phyloP scores from a whole-genome alignment of 148 eudicot species.

The Vaccinium corymbosum region DNA sequence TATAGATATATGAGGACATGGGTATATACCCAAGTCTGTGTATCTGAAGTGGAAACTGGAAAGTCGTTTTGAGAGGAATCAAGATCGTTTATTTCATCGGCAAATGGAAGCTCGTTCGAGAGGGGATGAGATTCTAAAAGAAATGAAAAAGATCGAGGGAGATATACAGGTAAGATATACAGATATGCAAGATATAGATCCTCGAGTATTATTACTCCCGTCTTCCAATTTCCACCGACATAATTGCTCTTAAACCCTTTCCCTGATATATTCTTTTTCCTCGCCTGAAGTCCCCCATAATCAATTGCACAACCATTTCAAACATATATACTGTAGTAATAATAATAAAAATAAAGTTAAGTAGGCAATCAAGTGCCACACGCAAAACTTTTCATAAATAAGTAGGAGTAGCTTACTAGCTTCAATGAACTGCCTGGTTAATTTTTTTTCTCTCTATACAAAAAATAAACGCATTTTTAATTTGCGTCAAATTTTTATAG shows the following conservation, averaged over 20 bases:
- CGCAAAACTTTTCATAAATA: too few species aligned
- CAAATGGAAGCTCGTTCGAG: not conserved
- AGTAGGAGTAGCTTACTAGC: too few species aligned
- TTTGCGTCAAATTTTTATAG: too few species aligned
- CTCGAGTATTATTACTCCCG: not conserved
- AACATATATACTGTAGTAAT: not conserved
- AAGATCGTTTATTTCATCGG: conserved; percentile 13
- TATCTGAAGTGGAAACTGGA: not conserved
- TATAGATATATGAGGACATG: not conserved
- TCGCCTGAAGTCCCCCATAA: not conserved
- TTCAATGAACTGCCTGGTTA: too few species aligned
- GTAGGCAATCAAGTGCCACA: too few species aligned
- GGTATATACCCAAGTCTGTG: not conserved
- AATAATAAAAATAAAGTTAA: too few species aligned
- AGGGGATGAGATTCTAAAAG: conserved; percentile 1
- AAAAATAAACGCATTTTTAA: too few species aligned
- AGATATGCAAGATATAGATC: not conserved
- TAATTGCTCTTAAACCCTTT: not conserved
- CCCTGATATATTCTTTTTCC: not conserved
- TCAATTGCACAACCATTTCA: not conserved
- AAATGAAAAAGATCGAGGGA: not conserved
- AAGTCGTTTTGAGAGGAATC: conserved; percentile 4
- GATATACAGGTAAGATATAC: conserved; percentile 7
- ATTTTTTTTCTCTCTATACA: too few species aligned
- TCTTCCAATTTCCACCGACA: conserved; percentile 17